A percentile compares a stretch with the other conserved stretches of the same genome.
Conservation (phyloP, 2,329 filamentous ascomycete species). For the Neopestalotiopsis rosae region DNA sequence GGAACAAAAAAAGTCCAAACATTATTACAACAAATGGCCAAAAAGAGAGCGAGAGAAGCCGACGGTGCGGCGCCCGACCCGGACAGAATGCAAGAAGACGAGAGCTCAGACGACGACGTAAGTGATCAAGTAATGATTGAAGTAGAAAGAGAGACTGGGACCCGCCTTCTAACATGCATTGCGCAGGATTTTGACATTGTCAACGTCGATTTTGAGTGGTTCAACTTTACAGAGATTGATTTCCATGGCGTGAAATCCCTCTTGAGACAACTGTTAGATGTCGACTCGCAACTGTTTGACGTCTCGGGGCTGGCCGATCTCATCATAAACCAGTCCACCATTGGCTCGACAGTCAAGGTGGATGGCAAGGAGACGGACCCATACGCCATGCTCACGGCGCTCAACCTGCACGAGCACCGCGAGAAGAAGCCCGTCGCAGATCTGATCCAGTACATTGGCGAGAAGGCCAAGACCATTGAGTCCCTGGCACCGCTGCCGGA, state of each 20-base stretch:
- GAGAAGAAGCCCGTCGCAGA: constrained; percentile 75
- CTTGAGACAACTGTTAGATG: constrained; percentile 88
- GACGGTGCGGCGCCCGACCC: constrained; percentile 51
- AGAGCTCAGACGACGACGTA: constrained; percentile 60
- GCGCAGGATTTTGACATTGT: constrained; percentile 85
- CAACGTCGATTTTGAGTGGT: constrained; percentile 98
- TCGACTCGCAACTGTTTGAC: constrained; percentile 84
- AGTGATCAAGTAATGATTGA: constrained; percentile 12
- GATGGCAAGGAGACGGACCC: constrained; percentile 92
- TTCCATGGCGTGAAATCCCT: constrained; percentile 95
- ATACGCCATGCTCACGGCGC: constrained; percentile 87
- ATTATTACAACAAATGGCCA: constrained; percentile 45
- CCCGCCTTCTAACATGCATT: constrained; percentile 22
- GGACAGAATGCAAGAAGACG: constrained; percentile 55
- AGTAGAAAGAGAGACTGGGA: not conserved
- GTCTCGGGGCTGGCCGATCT: constrained; percentile 85
- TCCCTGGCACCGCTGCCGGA: constrained; percentile 61
- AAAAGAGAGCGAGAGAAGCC: constrained; percentile 55
- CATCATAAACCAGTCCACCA: constrained; percentile 82
- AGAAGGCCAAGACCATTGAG: constrained; percentile 57
- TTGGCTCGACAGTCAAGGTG: constrained; percentile 97
- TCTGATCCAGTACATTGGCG: constrained; percentile 73
- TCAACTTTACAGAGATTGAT: constrained; percentile 89
- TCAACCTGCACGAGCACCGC: constrained; percentile 82
- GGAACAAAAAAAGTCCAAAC: not conserved